phyloP scores from a whole-genome alignment of 140 eudicot species.

The Ambrosia hybrid region DNA sequence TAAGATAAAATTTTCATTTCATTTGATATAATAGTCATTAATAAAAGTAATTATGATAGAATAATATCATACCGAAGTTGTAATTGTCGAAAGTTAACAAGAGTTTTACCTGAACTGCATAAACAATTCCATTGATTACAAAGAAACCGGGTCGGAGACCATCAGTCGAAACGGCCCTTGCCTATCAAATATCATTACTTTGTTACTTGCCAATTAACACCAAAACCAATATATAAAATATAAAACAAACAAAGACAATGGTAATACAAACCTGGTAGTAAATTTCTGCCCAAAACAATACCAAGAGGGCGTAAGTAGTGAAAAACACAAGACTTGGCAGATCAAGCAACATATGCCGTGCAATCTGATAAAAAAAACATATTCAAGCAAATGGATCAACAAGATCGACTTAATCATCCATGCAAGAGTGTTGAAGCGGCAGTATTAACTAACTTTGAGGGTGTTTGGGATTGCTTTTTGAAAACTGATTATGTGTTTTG shows the following conservation, averaged over 20 bases:
- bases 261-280: slow-evolving; percentile 73
- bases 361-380: slow-evolving; percentile 46
- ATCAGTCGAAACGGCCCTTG: slow-evolving; percentile 79
- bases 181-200: slow-evolving; percentile 41
- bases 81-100: neutral
- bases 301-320: slow-evolving; percentile 86
- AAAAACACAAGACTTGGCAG: slow-evolving; percentile 94
- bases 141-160: slow-evolving; percentile 76
- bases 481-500: no score
- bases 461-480: no score
- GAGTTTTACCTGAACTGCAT: slow-evolving; percentile 67
- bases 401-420: neutral
- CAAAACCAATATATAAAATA: slow-evolving; percentile 2
- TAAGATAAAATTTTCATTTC: no score
- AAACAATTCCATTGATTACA: slow-evolving; percentile 67
- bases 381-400: neutral
- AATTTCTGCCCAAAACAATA: slow-evolving; percentile 94
- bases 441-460: neutral
- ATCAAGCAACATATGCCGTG: slow-evolving; percentile 79
- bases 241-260: neutral
- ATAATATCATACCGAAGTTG: neutral
- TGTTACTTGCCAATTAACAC: neutral
- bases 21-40: neutral
- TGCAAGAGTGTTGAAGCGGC: slow-evolving; percentile 5
- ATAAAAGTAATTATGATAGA: neutral